phyloP scores from a whole-genome alignment of 208 protist genomes.

The Crithidia mellificae region DNA sequence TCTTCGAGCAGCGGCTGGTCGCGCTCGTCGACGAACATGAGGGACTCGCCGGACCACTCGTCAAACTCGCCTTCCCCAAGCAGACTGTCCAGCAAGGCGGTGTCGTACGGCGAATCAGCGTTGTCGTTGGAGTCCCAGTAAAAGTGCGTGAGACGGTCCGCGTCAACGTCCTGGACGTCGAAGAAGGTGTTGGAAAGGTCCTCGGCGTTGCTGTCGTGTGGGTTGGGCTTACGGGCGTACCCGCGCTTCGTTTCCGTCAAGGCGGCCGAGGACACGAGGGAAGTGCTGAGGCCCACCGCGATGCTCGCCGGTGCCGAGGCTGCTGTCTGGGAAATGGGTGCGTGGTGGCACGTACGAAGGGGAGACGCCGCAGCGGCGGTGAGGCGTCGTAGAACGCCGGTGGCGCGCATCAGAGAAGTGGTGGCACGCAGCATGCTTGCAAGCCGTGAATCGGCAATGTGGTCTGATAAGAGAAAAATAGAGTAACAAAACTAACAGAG shows the following conservation, averaged over 20 bases:
- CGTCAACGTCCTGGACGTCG: constrained; percentile 79
- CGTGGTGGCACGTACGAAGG: neutral
- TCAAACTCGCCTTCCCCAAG: constrained; percentile 38
- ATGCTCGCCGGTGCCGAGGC: neutral
- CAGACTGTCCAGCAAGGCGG: constrained; percentile 31
- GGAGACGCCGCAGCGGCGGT: neutral
- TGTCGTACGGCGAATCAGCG: constrained; percentile 50
- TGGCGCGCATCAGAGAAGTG: neutral
- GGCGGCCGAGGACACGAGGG: neutral
- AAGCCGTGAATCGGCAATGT: no score
- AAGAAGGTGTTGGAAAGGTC: constrained; percentile 52
- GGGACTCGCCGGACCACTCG: constrained; percentile 35
- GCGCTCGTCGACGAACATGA: constrained; percentile 34
- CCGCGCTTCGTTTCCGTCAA: neutral
- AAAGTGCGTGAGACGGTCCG: constrained; percentile 69
- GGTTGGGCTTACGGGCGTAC: constrained; percentile 20
- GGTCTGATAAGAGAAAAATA: no score
- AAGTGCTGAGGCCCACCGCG: constrained; percentile 4
- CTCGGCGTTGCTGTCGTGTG: constrained; percentile 30
- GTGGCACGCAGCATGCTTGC: constrained; percentile 7
- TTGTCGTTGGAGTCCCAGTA: constrained; percentile 75
- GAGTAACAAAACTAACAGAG: neutral
- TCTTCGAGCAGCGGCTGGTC: constrained; percentile 33
- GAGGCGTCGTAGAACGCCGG: neutral
- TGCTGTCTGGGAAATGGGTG: no score